A percentile compares a stretch with the other conserved stretches of the same genome.
Conservation (phyloP, 768 basidiomycete species). For the Tulasnella sp. region DNA sequence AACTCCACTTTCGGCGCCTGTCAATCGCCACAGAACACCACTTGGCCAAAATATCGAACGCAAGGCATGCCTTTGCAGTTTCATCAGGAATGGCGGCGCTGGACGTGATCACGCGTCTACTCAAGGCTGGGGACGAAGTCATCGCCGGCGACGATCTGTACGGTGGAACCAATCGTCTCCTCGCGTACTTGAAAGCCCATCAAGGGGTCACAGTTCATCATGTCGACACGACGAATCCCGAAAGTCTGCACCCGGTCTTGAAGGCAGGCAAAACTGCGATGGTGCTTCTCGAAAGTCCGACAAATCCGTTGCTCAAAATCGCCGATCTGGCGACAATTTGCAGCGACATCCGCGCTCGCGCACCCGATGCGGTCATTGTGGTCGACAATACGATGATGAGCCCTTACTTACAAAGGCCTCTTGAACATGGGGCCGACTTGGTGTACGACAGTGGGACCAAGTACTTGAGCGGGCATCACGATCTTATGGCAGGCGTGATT, state of each 20-base stretch:
- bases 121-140: conserved; percentile 93
- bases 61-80: conserved; percentile 85
- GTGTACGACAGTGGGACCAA: conserved; percentile 99
- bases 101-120: conserved; percentile 87
- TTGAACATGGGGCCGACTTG: conserved; percentile 94
- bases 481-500: conserved; percentile 97
- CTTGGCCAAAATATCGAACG: conserved; percentile 93
- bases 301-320: conserved; percentile 95
- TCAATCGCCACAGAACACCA: conserved; percentile 70
- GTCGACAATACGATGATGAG: conserved; percentile 99
- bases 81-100: conserved; percentile 98
- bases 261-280: conserved; percentile 76
- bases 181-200: conserved; percentile 83
- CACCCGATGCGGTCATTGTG: conserved; percentile 75
- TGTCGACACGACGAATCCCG: conserved; percentile 85
- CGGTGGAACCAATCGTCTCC: conserved; percentile 93
- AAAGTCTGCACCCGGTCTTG: conserved; percentile 59
- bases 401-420: conserved; percentile 90
- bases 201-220: conserved; percentile 88
- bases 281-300: conserved; percentile 96
- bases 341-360: conserved; percentile 74
- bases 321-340: conserved; percentile 83
- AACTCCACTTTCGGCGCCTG: background rate
- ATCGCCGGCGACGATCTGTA: conserved; percentile 97
- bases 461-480: conserved; percentile 96